These are phyloP conservation scores for Sugiyamaella castrensis DNA, from an alignment of 1,139 yeast genomes.

Conservation along the genomic window DNA sequence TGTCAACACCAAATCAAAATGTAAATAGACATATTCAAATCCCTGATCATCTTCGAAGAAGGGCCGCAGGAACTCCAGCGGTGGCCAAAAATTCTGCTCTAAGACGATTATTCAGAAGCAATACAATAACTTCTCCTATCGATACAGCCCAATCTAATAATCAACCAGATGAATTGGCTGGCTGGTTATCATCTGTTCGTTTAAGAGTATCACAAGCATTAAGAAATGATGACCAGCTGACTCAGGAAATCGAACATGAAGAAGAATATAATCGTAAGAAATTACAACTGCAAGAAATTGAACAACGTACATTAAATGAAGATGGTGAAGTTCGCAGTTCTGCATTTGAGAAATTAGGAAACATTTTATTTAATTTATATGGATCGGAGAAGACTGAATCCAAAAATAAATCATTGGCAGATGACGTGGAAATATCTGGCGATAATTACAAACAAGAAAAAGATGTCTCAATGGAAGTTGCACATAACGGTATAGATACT, in stretches of 20 bases:
- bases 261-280: conserved; percentile 38
- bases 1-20: conserved; percentile 3
- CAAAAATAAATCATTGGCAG: too few species aligned
- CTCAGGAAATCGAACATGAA: conserved; percentile 42
- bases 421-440: too few species aligned
- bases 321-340: conserved; percentile 39
- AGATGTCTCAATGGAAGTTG: too few species aligned
- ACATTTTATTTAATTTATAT: conserved; percentile 26
- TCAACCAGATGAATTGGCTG: conserved; percentile 41
- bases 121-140: not conserved
- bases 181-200: conserved; percentile 53
- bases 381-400: conserved; percentile 9
- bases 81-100: conserved; percentile 12
- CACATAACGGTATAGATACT: too few species aligned
- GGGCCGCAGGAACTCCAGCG: conserved; percentile 5
- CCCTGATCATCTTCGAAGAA: conserved; percentile 5
- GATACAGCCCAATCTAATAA: not conserved
- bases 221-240: conserved; percentile 28
- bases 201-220: conserved; percentile 40
- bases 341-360: conserved; percentile 43
- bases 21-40: not conserved
- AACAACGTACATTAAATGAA: conserved; percentile 23
- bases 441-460: too few species aligned
- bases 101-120: conserved; percentile 14
- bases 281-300: conserved; percentile 31